phyloP scores from a whole-genome alignment of 345 rosid genomes.

The Gossypium ekmanianum region DNA sequence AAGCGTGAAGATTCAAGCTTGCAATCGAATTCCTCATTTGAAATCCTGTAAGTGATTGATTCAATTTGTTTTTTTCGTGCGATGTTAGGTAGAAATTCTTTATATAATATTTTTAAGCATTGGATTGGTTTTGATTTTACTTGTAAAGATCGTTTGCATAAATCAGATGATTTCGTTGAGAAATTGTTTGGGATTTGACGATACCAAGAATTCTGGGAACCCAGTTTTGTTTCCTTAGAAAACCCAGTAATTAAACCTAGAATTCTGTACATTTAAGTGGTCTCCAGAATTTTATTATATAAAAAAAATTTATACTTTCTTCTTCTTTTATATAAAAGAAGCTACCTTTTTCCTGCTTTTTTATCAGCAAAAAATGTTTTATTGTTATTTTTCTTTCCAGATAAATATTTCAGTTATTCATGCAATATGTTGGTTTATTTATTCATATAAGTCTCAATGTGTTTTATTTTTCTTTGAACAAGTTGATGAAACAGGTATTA shows the following conservation, averaged over 20 bases:
- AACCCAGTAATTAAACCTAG: background rate
- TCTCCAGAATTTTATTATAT: background rate
- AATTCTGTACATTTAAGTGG: background rate
- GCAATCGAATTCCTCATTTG: background rate
- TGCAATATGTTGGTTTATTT: background rate
- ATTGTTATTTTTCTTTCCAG: background rate
- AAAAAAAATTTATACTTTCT: background rate
- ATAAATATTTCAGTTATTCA: background rate
- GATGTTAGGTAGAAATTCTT: slow-evolving; percentile 8
- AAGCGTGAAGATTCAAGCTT: background rate
- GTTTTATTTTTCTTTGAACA: background rate
- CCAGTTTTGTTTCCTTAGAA: slow-evolving; percentile 14
- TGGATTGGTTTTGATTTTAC: background rate
- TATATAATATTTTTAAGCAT: background rate
- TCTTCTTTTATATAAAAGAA: background rate
- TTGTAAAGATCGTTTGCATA: slow-evolving; percentile 15
- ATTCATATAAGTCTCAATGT: slow-evolving; percentile 14
- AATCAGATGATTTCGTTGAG: background rate
- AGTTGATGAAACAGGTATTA: slow-evolving; percentile 34
- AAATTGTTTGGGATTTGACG: background rate
- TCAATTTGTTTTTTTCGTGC: background rate
- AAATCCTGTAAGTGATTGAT: slow-evolving; percentile 23
- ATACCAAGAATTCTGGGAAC: background rate
- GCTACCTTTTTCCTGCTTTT: background rate
- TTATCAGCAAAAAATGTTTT: background rate